These are phyloP conservation scores for Balansia obtecta DNA, from an alignment of 2,329 filamentous ascomycete genomes.

Conservation along the genomic window DNA sequence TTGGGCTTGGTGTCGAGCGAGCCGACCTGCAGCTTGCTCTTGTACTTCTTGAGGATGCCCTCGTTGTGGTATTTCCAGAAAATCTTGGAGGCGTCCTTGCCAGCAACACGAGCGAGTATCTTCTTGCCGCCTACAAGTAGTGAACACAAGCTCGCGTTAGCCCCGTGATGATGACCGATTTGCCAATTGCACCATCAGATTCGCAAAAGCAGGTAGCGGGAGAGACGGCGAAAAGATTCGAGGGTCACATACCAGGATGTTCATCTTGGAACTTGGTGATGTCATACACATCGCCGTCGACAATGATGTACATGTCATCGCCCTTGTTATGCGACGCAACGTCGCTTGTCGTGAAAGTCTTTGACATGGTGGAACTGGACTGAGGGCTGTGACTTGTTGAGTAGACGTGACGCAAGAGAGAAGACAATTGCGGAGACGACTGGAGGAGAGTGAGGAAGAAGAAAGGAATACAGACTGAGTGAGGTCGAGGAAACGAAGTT, in stretches of 20 bases:
- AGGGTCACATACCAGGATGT: conserved; percentile 52
- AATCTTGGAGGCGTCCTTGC: conserved; percentile 54
- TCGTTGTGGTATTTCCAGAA: conserved; percentile 77
- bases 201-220: too few relatives aligned
- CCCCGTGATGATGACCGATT: too few relatives aligned
- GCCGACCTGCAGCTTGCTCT: conserved; percentile 63
- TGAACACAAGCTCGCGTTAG: background rate
- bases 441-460: background rate
- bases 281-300: conserved; percentile 94
- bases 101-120: conserved; percentile 49
- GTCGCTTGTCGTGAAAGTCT: conserved; percentile 72
- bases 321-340: conserved; percentile 87
- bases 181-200: too few relatives aligned
- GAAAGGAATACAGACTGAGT: background rate
- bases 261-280: conserved; percentile 79
- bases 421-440: too few relatives aligned
- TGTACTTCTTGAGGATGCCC: conserved; percentile 77
- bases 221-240: too few relatives aligned
- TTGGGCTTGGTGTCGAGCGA: conserved; percentile 82
- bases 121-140: conserved; percentile 48
- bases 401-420: background rate
- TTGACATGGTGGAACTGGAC: conserved; percentile 53
- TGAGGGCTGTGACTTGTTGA: too few relatives aligned
- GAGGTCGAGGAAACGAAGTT: background rate
- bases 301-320: conserved; percentile 74